Conservation (phyloP, 2,329 filamentous ascomycete genomes). For the Penicillium sp. region DNA sequence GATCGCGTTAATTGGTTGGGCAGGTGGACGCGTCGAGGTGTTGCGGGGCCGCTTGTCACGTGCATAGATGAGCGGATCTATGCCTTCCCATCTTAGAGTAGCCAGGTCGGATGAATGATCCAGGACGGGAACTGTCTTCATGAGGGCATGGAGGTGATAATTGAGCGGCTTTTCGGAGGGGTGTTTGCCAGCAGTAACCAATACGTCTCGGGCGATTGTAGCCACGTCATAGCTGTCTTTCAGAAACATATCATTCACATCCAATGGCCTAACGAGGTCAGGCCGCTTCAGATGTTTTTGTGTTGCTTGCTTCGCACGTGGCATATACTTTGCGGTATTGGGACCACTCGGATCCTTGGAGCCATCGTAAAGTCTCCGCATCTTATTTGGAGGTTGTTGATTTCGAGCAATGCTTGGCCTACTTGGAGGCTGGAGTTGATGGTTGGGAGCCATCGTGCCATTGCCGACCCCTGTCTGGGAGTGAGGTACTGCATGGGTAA, state of each 20-base stretch:
- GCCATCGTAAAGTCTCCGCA: background rate
- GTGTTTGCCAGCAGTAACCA: conserved; percentile 62
- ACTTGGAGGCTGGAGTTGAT: too few species aligned
- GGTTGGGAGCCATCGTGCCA: too few species aligned
- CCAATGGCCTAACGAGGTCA: conserved; percentile 47
- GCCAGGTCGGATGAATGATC: conserved; percentile 53
- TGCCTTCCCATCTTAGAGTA: conserved; percentile 62
- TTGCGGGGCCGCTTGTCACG: conserved; percentile 1
- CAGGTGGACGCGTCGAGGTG: background rate
- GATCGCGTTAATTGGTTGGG: background rate
- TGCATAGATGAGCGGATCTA: conserved; percentile 43
- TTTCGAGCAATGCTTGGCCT: background rate
- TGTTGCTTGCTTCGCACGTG: background rate
- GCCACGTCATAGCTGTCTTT: conserved; percentile 59
- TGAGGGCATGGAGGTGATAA: conserved; percentile 53
- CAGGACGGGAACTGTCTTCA: conserved; percentile 44
- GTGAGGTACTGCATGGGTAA: too few species aligned
- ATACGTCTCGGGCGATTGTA: conserved; percentile 64
- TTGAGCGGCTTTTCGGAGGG: conserved; percentile 61
- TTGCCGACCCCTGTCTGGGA: too few species aligned
- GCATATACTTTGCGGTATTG: background rate
- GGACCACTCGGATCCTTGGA: background rate
- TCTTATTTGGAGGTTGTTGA: background rate
- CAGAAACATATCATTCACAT: conserved; percentile 36
- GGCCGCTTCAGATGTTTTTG: conserved; percentile 28